Percentiles rank a stretch among this genome's conserved stretches.
phyloP scores from a whole-genome alignment of 2,329 filamentous ascomycete species.

The Penicillium occitanis region DNA sequence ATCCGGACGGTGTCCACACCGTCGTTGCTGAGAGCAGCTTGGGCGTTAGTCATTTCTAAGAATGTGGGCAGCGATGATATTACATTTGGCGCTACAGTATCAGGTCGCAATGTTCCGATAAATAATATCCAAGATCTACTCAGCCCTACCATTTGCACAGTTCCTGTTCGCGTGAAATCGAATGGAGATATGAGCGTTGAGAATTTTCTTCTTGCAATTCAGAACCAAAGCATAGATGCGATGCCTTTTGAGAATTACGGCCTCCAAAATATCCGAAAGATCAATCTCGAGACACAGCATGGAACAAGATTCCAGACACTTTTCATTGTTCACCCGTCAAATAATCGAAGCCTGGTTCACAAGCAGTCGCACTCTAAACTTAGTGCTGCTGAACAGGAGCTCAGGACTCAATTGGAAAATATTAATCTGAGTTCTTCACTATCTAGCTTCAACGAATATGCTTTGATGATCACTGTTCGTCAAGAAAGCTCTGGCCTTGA shows the following conservation, averaged over 20 bases:
- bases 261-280: neutral
- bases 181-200: neutral
- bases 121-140: constrained; percentile 40
- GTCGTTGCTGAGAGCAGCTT: constrained; percentile 1
- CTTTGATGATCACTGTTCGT: neutral
- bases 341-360: neutral
- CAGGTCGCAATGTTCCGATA: constrained; percentile 41
- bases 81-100: constrained; percentile 43
- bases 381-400: neutral
- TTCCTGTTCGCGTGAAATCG: neutral
- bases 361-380: neutral
- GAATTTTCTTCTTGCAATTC: neutral
- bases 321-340: neutral
- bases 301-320: neutral
- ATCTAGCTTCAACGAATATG: neutral
- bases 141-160: constrained; percentile 27
- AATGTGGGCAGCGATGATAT: constrained; percentile 36
- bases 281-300: neutral
- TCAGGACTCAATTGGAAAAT: neutral
- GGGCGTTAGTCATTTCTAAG: neutral
- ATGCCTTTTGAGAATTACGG: neutral
- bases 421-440: neutral
- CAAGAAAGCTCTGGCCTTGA: neutral
- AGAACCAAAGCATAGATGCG: neutral
- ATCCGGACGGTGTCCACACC: neutral